Percentiles rank a stretch among this genome's conserved stretches.
Evolutionary conservation across 441 rosid genomes (phyloP).

Genomic region (Populus hybrid): DNA sequence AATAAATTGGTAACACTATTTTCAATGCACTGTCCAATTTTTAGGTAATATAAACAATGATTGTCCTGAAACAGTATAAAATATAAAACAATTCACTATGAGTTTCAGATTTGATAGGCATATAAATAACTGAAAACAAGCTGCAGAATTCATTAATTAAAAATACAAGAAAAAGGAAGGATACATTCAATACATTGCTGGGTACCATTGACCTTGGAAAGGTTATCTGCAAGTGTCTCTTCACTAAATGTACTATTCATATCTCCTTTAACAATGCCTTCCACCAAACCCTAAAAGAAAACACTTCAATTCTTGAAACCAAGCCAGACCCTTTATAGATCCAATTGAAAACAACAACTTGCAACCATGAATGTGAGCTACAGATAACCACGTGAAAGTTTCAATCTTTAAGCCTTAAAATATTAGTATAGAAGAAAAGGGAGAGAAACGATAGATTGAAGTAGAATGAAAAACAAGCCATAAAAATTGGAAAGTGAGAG

Average conservation of each 20-base stretch:
- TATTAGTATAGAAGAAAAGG: not conserved
- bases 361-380: not conserved
- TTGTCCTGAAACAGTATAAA: not conserved
- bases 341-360: not conserved
- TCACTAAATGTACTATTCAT: not conserved
- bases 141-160: not conserved
- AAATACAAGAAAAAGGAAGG: not conserved
- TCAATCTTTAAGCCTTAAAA: not conserved
- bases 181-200: not conserved
- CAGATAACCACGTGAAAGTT: not conserved
- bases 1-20: not conserved
- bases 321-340: not conserved
- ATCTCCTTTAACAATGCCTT: not conserved
- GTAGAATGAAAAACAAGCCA: not conserved
- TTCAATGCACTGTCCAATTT: not conserved
- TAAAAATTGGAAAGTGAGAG: not conserved
- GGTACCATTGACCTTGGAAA: not conserved
- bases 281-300: not conserved
- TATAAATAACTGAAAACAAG: not conserved
- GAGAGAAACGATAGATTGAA: not conserved
- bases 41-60: not conserved
- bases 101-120: not conserved
- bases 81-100: not conserved
- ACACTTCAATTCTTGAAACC: not conserved
- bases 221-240: not conserved